Evolutionary conservation across 164 flowering plant genomes (phyloP), one percentile per base, ranked within the genome.

Genomic region (Kingdonia uniflora): DNA sequence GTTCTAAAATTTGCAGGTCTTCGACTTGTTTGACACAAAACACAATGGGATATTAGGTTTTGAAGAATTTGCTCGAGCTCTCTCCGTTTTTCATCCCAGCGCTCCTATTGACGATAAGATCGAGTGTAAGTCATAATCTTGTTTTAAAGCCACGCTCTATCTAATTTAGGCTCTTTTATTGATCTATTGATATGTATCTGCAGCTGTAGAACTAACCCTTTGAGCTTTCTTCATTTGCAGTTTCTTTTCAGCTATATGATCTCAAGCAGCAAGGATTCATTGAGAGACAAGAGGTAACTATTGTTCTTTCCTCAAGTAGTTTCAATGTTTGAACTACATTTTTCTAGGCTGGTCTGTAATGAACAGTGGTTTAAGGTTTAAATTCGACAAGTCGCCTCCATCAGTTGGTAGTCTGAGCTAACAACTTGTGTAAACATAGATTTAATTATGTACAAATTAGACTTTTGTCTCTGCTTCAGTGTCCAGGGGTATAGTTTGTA

Each of bases 51-150:
- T 80, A 52, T 68, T 80, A 60, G 86, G 76, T 44, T 80, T 80
- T 66, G 86, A 78, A 45, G 86, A 76, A 56, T 80, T 80, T 70
- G 82, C 79, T 0, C 76, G 76, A 58, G 77, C 86, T 20, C 76
- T 80, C 5, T 78, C 82, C 21, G 82, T 80, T 35, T 80, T 80
- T 66, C 86, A 80, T 59, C 86, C 82, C 26, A 76, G 72, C 65
- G 86, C 86, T 51, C 82, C 86, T n/a, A 66, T 76, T 63, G 82
- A 78, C n/a, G 82, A 80, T 55, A 80, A 80, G 67, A 80, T 80
- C 51, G 81, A 76, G 11, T 80, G 86, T 80, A 59, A 71, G 80
- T 60, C 48, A 19, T 55, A 46, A 6, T 41, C 17, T 35, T 33
- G 48, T 37, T 8, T 58, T 33, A n/a, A n/a, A n/a, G n/a, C n/a